phyloP scores from a whole-genome alignment of 2,329 filamentous ascomycete species.

The Raffaelea ambrosiae region DNA sequence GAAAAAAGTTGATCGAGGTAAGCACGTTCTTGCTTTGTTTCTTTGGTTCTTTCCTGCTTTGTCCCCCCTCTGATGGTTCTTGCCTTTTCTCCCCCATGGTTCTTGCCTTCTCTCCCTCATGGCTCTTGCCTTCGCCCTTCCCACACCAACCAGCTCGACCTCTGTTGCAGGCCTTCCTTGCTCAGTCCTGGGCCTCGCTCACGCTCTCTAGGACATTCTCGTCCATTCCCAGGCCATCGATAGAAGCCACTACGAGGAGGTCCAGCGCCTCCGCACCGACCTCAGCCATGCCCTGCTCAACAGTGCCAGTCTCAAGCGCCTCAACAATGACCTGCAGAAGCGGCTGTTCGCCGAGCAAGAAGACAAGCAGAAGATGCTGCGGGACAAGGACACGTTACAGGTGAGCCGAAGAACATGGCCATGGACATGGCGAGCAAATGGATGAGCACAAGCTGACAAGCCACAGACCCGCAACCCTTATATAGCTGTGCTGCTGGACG shows the following conservation, averaged over 20 bases:
- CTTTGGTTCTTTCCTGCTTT: background rate
- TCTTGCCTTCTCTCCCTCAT: no score
- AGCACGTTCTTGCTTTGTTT: background rate
- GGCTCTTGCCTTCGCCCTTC: no score
- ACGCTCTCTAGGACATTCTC: background rate
- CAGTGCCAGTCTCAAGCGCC: background rate
- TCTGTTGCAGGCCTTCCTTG: no score
- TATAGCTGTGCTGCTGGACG: constrained; percentile 53
- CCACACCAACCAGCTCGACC: no score
- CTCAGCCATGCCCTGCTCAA: background rate
- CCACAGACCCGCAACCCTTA: constrained; percentile 47
- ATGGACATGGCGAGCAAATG: background rate
- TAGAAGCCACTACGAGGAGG: background rate
- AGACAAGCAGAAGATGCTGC: background rate
- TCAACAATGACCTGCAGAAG: background rate
- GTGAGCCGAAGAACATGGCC: constrained; percentile 24
- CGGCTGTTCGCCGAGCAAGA: background rate
- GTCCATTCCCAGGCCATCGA: background rate
- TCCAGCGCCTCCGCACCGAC: background rate
- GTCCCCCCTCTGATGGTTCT: background rate
- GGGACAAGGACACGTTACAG: constrained; percentile 35
- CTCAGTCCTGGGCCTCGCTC: no score
- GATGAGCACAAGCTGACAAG: background rate
- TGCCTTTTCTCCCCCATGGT: no score
- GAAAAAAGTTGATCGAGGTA: background rate